A percentile compares a stretch with the other conserved stretches of the same genome.
Evolutionary conservation across 345 rosid genomes (phyloP).

Genomic region (Psidium guajava): DNA sequence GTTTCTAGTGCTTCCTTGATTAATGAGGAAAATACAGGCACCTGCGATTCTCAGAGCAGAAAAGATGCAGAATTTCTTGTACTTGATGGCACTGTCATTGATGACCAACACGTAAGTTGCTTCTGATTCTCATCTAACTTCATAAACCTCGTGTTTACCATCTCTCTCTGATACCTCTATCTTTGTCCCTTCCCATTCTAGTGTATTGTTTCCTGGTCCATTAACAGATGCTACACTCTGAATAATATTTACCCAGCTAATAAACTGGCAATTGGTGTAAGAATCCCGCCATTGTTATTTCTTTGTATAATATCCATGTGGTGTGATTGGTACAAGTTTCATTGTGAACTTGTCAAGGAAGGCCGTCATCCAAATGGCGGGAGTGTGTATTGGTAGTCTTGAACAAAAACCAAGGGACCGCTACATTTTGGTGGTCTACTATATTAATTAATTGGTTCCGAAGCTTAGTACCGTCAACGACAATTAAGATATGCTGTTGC

Average conservation of each 20-base stretch:
- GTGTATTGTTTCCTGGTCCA: not conserved
- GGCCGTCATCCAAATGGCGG: not conserved
- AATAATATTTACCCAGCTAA: not conserved
- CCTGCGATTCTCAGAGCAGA: not conserved
- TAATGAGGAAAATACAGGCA: conserved; percentile 14
- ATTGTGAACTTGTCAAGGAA: not conserved
- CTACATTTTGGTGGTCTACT: not conserved
- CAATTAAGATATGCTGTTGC: not conserved
- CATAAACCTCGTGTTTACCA: not conserved
- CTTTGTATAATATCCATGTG: not conserved
- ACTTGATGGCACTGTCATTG: not conserved
- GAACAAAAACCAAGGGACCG: not conserved
- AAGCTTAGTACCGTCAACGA: not conserved
- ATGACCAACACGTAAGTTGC: conserved; percentile 11
- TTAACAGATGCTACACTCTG: not conserved
- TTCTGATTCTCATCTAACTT: not conserved
- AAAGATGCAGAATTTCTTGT: not conserved
- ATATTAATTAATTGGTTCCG: not conserved
- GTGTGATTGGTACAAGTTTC: not conserved
- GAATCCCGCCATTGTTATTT: not conserved
- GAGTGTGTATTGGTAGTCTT: not conserved
- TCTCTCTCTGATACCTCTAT: not conserved
- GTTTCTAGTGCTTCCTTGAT: not conserved
- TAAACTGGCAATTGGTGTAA: not conserved
- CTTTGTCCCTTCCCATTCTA: not conserved